A percentile compares a stretch with the other conserved stretches of the same genome.
Evolutionary conservation across 140 eudicot genomes (phyloP).

Genomic region (Oenanthe javanica): DNA sequence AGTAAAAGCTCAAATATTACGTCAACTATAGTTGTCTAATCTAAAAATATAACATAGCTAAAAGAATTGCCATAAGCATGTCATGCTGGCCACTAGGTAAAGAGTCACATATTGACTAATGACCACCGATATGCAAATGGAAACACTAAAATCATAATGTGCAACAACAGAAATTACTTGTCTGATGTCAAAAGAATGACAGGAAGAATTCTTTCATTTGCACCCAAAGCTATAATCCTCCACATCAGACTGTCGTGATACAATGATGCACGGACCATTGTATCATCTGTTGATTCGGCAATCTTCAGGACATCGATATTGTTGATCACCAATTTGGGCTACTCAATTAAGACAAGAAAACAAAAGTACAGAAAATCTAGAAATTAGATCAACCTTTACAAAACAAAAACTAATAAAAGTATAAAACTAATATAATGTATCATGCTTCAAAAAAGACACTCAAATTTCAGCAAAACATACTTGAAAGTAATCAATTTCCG

Average conservation of each 20-base stretch:
- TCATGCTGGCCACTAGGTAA: background rate
- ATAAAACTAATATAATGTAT: no score
- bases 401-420: slow-evolving; percentile 10
- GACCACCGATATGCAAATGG: background rate
- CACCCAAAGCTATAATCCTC: slow-evolving; percentile 90
- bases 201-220: slow-evolving; percentile 78
- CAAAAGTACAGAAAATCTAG: background rate
- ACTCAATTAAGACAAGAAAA: slow-evolving; percentile 16
- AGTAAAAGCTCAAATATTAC: background rate
- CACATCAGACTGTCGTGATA: slow-evolving; percentile 91
- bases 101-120: background rate
- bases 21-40: background rate
- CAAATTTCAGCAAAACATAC: slow-evolving; percentile 21
- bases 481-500: slow-evolving; percentile 87
- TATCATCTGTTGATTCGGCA: slow-evolving; percentile 55
- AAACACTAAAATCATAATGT: background rate
- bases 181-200: slow-evolving; percentile 78
- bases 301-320: slow-evolving; percentile 71
- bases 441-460: background rate
- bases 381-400: background rate
- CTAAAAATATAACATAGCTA: background rate
- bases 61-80: background rate
- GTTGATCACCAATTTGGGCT: slow-evolving; percentile 92
- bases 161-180: slow-evolving; percentile 37
- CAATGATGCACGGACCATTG: slow-evolving; percentile 60